Conservation (phyloP, 2,329 filamentous ascomycete species). For the Talaromyces piceae region DNA sequence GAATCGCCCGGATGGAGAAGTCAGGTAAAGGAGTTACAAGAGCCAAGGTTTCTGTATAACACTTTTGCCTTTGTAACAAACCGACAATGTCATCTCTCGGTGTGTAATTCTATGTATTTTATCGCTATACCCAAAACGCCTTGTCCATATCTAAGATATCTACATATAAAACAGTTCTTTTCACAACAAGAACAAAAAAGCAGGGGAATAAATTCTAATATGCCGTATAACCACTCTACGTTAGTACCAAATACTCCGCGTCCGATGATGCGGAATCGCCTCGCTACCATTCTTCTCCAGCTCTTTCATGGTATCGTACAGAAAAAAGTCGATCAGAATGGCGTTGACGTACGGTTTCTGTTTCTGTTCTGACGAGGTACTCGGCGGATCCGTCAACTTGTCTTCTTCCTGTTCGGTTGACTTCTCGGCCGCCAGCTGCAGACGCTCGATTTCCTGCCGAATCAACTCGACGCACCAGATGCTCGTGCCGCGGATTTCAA, state of each 20-base stretch:
- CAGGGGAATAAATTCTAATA: too few relatives aligned
- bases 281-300: conserved; percentile 55
- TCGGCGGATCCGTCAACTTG: neutral
- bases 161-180: too few relatives aligned
- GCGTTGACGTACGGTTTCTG: conserved; percentile 58
- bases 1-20: conserved; percentile 28
- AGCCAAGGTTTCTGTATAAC: too few relatives aligned
- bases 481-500: conserved; percentile 84
- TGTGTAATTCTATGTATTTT: too few relatives aligned
- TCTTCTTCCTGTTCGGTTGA: conserved; percentile 1
- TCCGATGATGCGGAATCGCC: conserved; percentile 72
- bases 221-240: neutral
- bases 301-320: conserved; percentile 92
- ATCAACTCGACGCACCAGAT: conserved; percentile 96
- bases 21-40: too few relatives aligned
- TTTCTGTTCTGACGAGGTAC: conserved; percentile 7
- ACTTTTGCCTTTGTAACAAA: too few relatives aligned
- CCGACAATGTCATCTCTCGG: too few relatives aligned
- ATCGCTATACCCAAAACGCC: too few relatives aligned
- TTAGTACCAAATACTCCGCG: conserved; percentile 90
- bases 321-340: conserved; percentile 91
- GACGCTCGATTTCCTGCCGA: conserved; percentile 65
- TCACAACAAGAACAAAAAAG: too few relatives aligned
- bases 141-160: neutral
- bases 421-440: conserved; percentile 48